Evolutionary conservation across 257 asterid species (phyloP).

Genomic region (Solanum sejunctum): DNA sequence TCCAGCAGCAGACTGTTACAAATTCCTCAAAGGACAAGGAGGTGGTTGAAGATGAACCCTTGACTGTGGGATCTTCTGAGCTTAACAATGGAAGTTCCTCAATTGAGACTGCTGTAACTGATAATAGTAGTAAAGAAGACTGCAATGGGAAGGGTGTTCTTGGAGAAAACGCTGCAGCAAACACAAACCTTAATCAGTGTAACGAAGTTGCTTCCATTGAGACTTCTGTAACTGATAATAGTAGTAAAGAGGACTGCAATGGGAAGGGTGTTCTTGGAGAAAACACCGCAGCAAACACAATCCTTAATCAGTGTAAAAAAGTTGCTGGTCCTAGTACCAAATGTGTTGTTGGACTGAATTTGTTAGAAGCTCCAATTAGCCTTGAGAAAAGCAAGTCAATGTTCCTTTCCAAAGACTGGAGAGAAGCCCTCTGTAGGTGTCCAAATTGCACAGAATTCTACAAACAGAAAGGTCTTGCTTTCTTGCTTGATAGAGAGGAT

Average conservation of each 20-base stretch:
- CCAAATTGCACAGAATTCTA: conserved; percentile 45
- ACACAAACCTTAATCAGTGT: too few species aligned
- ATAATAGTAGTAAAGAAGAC: conserved; percentile 10
- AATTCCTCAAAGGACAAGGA: conserved; percentile 25
- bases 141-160: neutral
- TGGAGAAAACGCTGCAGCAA: too few species aligned
- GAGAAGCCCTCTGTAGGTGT: conserved; percentile 70
- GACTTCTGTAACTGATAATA: conserved; percentile 3
- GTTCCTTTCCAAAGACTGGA: conserved; percentile 73
- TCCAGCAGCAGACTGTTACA: conserved; percentile 5
- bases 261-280: conserved; percentile 11
- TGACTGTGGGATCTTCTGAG: conserved; percentile 13
- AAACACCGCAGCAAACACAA: neutral
- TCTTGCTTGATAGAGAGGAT: conserved; percentile 78
- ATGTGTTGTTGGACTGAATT: conserved; percentile 37
- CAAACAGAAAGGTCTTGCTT: conserved; percentile 41
- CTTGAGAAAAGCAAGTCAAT: conserved; percentile 33
- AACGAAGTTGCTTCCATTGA: conserved; percentile 5
- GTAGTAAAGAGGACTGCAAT: conserved; percentile 2
- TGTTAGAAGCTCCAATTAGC: conserved; percentile 24
- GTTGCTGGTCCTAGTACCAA: conserved; percentile 33
- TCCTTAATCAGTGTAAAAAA: conserved; percentile 12
- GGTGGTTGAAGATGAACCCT: conserved; percentile 19
- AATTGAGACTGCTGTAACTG: conserved; percentile 1
- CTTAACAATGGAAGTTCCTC: conserved; percentile 14